Evolutionary conservation across 805 yeast species (phyloP).

Genomic region (Candida rishiriensis): DNA sequence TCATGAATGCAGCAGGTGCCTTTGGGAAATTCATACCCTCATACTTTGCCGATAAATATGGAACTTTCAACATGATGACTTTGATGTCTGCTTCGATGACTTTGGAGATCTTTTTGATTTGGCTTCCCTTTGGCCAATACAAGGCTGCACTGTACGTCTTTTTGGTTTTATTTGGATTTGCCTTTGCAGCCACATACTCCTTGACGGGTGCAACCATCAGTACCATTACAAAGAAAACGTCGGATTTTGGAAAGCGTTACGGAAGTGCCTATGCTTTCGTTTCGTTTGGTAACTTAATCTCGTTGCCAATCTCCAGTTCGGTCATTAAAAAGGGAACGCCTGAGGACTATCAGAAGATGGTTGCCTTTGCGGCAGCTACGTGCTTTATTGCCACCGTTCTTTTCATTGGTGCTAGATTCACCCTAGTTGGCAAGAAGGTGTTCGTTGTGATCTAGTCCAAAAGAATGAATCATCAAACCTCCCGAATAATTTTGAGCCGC

Average conservation of each 20-base stretch:
- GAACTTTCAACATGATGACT: constrained; percentile 50
- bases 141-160: constrained; percentile 44
- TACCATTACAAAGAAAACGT: constrained; percentile 45
- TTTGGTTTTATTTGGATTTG: constrained; percentile 47
- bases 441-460: constrained; percentile 6
- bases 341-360: constrained; percentile 28
- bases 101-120: constrained; percentile 45
- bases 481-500: too few relatives aligned
- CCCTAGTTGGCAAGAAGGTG: constrained; percentile 39
- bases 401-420: constrained; percentile 18
- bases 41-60: constrained; percentile 33
- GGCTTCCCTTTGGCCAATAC: constrained; percentile 58
- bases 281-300: constrained; percentile 44
- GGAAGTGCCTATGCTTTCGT: constrained; percentile 63
- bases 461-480: too few relatives aligned
- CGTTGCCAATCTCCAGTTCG: constrained; percentile 45
- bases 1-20: constrained; percentile 42
- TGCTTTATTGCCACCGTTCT: constrained; percentile 18
- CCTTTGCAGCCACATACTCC: constrained; percentile 55
- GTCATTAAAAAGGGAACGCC: constrained; percentile 31
- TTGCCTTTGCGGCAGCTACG: constrained; percentile 28
- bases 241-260: constrained; percentile 62
- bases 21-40: constrained; percentile 33
- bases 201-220: constrained; percentile 62
- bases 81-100: constrained; percentile 43